Conservation (phyloP, 1,284 basidiomycete species). For the Pseudozyma sp. region DNA sequence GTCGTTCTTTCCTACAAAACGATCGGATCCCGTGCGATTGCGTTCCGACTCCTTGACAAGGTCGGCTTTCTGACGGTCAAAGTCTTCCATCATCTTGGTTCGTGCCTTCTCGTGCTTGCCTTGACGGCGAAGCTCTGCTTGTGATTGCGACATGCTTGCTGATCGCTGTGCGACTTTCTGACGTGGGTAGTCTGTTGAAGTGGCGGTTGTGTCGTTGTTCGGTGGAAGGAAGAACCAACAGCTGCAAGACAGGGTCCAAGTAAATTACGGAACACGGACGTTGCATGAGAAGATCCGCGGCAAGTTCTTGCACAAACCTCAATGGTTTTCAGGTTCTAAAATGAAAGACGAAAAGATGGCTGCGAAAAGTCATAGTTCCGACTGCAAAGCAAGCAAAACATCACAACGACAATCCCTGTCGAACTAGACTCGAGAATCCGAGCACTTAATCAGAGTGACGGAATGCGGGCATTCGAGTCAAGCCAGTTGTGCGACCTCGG, state of each 20-base stretch:
- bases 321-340: no score
- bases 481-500: no score
- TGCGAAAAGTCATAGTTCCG: no score
- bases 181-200: not conserved
- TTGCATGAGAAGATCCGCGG: no score
- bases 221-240: not conserved
- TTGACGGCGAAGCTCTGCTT: constrained; percentile 49
- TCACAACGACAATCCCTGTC: no score
- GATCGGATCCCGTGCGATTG: constrained; percentile 72
- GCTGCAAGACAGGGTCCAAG: not conserved
- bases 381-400: no score
- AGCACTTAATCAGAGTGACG: no score
- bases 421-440: no score
- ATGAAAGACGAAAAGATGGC: no score
- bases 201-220: not conserved
- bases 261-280: not conserved
- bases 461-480: no score
- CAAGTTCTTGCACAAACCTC: no score
- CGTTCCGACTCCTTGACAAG: constrained; percentile 73
- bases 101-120: constrained; percentile 59
- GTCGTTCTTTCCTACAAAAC: constrained; percentile 93
- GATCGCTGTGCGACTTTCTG: not conserved
- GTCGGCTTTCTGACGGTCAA: constrained; percentile 85
- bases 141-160: constrained; percentile 49
- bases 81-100: constrained; percentile 75